Evolutionary conservation across 495 filamentous ascomycete genomes (phyloP).

Genomic region (Aspergillus bertholletiae): DNA sequence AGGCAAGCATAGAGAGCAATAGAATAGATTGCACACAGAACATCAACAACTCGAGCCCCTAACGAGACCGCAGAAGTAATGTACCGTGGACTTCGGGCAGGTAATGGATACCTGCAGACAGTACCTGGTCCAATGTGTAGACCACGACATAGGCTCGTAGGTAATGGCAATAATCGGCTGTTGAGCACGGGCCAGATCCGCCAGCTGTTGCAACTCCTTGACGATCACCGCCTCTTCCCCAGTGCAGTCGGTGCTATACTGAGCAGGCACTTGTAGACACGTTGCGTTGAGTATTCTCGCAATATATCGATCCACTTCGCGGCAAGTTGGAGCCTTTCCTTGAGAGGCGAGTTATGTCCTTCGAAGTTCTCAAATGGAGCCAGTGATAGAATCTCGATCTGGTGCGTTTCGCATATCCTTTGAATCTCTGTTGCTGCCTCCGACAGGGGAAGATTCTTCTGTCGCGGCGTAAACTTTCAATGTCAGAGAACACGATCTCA

Average conservation of each 20-base stretch:
- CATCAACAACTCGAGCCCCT: too few species aligned
- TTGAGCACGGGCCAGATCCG: conserved; percentile 51
- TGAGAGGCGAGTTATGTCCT: conserved; percentile 45
- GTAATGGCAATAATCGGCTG: conserved; percentile 54
- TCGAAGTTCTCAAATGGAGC: conserved; percentile 77
- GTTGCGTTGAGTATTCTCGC: conserved; percentile 56
- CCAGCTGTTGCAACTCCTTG: conserved; percentile 57
- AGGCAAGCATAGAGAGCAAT: too few species aligned
- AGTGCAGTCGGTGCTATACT: conserved; percentile 51
- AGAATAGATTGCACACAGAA: too few species aligned
- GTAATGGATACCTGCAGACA: too few species aligned
- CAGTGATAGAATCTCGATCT: conserved; percentile 57
- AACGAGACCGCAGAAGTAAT: too few species aligned
- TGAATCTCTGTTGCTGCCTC: conserved; percentile 54
- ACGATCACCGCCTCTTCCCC: conserved; percentile 55
- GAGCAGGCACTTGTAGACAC: conserved; percentile 64
- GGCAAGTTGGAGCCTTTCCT: conserved; percentile 57
- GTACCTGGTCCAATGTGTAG: too few species aligned
- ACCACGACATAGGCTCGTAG: conserved; percentile 70
- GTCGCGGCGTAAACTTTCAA: conserved; percentile 50
- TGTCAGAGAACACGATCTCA: conserved; percentile 71
- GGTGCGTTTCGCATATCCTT: conserved; percentile 46
- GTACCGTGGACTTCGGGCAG: too few species aligned
- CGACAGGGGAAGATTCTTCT: conserved; percentile 39
- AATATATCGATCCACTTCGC: conserved; percentile 60